These are phyloP conservation scores for Tephrocybe rancida DNA, from an alignment of 768 basidiomycete genomes.

Conservation along the genomic window DNA sequence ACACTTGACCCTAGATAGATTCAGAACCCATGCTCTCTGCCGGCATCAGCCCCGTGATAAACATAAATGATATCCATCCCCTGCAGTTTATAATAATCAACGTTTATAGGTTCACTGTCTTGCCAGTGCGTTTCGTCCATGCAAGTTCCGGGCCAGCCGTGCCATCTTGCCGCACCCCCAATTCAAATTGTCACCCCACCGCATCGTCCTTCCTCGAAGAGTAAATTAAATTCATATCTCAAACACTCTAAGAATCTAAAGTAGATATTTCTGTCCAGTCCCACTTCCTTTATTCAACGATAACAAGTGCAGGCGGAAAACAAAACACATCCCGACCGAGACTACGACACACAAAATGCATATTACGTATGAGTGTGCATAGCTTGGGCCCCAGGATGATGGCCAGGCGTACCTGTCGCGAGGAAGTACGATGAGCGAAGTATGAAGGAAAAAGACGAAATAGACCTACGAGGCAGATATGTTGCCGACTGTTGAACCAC, in stretches of 20 bases:
- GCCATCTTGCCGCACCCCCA: constrained; percentile 3
- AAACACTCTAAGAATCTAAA: too few species aligned
- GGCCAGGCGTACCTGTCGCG: constrained; percentile 76
- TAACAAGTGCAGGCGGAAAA: constrained; percentile 45
- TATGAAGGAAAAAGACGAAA: constrained; percentile 3
- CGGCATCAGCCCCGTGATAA: not conserved
- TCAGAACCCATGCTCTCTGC: too few species aligned
- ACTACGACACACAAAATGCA: constrained; percentile 62
- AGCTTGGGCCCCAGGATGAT: constrained; percentile 65
- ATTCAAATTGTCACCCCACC: too few species aligned
- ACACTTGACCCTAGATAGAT: too few species aligned
- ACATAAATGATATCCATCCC: not conserved
- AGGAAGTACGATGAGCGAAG: constrained; percentile 4
- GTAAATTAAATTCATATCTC: not conserved
- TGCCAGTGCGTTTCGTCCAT: too few species aligned
- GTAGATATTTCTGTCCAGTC: constrained; percentile 53
- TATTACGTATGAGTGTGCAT: constrained; percentile 70
- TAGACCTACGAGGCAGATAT: constrained; percentile 75
- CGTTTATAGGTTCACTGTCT: too few species aligned
- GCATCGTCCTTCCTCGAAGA: not conserved
- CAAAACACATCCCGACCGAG: constrained; percentile 53
- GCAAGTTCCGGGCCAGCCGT: not conserved
- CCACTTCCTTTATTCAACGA: constrained; percentile 41
- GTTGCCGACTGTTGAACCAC: constrained; percentile 84
- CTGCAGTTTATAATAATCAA: not conserved